Conservation (phyloP, 2,329 filamentous ascomycete genomes). For the Fragosphaeria purpurea region DNA sequence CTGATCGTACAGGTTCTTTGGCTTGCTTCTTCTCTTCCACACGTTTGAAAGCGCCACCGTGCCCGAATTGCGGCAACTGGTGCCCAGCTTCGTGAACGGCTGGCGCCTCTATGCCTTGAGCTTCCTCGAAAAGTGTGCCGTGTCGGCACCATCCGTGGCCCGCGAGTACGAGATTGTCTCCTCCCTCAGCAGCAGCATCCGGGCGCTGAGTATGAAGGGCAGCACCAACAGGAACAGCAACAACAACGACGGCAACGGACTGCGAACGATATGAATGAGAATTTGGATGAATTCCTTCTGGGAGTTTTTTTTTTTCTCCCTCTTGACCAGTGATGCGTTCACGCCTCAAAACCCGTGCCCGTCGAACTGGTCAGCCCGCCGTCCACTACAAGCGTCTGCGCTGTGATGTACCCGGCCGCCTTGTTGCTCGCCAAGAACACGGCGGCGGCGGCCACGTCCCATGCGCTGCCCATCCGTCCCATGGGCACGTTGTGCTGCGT, state of each 20-base stretch:
- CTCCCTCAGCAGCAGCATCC: background rate
- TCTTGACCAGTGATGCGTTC: no score
- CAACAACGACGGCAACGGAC: background rate
- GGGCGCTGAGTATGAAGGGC: no score
- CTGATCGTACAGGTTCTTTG: slow-evolving; percentile 6
- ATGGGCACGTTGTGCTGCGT: slow-evolving; percentile 40
- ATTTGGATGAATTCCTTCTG: no score
- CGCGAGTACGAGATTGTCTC: slow-evolving; percentile 18
- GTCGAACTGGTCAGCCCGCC: slow-evolving; percentile 18
- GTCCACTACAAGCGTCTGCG: slow-evolving; percentile 30
- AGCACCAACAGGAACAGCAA: background rate
- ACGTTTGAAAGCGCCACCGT: slow-evolving; percentile 6
- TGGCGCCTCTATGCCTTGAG: slow-evolving; percentile 10
- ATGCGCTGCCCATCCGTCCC: slow-evolving; percentile 39
- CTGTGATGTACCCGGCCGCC: slow-evolving; percentile 44
- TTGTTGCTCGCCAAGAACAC: slow-evolving; percentile 41
- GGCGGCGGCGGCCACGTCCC: slow-evolving; percentile 40
- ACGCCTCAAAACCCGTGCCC: slow-evolving; percentile 7
- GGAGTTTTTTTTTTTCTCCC: background rate
- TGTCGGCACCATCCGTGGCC: slow-evolving; percentile 9
- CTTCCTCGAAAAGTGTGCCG: slow-evolving; percentile 9
- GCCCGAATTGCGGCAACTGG: slow-evolving; percentile 3
- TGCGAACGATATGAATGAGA: background rate
- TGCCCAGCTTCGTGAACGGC: slow-evolving; percentile 5
- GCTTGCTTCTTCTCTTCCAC: slow-evolving; percentile 12